Evolutionary conservation across 2,329 filamentous ascomycete species (phyloP).

Genomic region (Escovopsis sp.): DNA sequence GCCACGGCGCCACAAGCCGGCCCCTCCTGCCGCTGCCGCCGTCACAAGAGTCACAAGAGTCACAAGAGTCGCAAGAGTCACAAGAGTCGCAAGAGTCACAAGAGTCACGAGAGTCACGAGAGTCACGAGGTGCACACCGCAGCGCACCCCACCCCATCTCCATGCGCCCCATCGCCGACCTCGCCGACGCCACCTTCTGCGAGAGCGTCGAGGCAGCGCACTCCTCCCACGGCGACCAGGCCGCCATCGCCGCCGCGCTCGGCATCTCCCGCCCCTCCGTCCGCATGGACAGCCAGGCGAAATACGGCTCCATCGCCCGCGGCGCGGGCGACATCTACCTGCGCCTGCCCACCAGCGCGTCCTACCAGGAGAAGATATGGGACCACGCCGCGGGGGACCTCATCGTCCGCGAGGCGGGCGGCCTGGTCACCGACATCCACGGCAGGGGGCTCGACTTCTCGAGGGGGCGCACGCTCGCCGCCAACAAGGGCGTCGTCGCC

Average conservation of each 20-base stretch:
- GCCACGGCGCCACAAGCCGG: constrained; percentile 66
- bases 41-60: constrained; percentile 8
- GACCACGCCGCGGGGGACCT: constrained; percentile 93
- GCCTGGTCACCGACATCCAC: constrained; percentile 75
- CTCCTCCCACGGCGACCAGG: constrained; percentile 78
- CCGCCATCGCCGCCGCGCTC: constrained; percentile 60
- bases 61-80: no score
- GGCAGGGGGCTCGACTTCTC: constrained; percentile 79
- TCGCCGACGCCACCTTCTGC: constrained; percentile 78
- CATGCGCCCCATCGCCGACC: constrained; percentile 64
- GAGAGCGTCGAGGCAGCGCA: constrained; percentile 92
- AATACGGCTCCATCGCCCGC: constrained; percentile 89
- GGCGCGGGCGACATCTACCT: constrained; percentile 93
- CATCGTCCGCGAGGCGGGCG: constrained; percentile 87
- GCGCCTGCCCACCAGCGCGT: constrained; percentile 66
- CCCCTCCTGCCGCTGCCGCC: constrained; percentile 48
- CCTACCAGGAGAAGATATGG: constrained; percentile 99
- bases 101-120: no score
- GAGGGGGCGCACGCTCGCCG: constrained; percentile 66
- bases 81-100: constrained; percentile 9
- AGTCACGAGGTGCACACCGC: no score
- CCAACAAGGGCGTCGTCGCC: constrained; percentile 89
- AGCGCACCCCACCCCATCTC: constrained; percentile 46
- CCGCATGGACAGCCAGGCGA: constrained; percentile 94
- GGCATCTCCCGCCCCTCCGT: constrained; percentile 84